phyloP scores from a whole-genome alignment of 768 basidiomycete species.

The Favolaschia claudopus region DNA sequence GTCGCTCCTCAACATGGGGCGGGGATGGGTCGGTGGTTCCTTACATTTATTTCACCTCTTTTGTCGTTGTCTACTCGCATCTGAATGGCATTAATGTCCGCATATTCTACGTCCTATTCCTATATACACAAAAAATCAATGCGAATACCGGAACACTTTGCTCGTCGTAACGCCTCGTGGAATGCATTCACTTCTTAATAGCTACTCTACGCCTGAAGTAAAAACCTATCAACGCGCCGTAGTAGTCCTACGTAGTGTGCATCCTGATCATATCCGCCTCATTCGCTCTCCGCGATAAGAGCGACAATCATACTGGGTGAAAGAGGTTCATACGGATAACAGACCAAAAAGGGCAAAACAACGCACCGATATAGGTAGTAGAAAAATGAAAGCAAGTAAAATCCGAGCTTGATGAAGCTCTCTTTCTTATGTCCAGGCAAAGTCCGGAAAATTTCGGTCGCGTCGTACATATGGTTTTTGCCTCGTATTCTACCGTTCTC shows the following conservation, averaged over 20 bases:
- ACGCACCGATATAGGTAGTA: constrained; percentile 90
- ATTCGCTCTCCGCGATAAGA: constrained; percentile 82
- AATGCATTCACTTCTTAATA: constrained; percentile 9
- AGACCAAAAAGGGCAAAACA: background rate
- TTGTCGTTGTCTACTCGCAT: background rate
- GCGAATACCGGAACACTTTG: background rate
- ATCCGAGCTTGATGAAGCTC: constrained; percentile 93
- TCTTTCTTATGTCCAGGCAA: constrained; percentile 95
- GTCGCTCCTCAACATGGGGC: constrained; percentile 53
- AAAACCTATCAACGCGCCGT: constrained; percentile 3
- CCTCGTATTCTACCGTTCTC: constrained; percentile 73
- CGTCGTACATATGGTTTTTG: constrained; percentile 98
- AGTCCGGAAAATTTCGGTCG: constrained; percentile 98
- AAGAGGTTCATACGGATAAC: background rate
- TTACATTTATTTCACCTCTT: constrained; percentile 41
- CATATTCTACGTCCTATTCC: background rate
- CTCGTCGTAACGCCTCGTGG: background rate
- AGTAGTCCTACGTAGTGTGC: constrained; percentile 11
- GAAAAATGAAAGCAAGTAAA: constrained; percentile 92
- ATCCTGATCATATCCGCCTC: constrained; percentile 28
- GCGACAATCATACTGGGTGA: constrained; percentile 83
- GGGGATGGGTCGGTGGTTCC: constrained; percentile 84
- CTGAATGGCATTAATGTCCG: too few species aligned
- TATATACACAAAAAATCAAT: constrained; percentile 21
- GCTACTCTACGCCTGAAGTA: constrained; percentile 6